These are phyloP conservation scores for Hysterium pulicare DNA, from an alignment of 2,329 filamentous ascomycete species.

Conservation along the genomic window DNA sequence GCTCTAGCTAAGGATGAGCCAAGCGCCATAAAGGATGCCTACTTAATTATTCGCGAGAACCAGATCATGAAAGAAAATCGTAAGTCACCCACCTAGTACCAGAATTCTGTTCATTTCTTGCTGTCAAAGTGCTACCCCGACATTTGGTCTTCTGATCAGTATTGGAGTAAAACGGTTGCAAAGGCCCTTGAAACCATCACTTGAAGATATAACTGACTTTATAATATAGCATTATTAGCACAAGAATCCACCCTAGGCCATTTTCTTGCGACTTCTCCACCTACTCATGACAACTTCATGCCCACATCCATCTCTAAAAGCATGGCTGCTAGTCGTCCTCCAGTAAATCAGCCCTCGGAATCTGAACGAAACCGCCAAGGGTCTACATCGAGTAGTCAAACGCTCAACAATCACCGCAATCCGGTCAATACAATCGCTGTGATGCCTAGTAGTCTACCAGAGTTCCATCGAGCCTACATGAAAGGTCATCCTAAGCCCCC, in stretches of 20 bases:
- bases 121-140: slow-evolving; percentile 1
- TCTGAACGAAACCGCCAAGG: slow-evolving; percentile 44
- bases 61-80: slow-evolving; percentile 94
- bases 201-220: slow-evolving; percentile 14
- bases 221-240: slow-evolving; percentile 51
- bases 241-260: slow-evolving; percentile 49
- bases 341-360: slow-evolving; percentile 25
- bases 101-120: slow-evolving; percentile 2
- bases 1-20: slow-evolving; percentile 88
- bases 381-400: slow-evolving; percentile 42
- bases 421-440: slow-evolving; percentile 79
- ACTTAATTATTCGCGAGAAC: slow-evolving; percentile 96
- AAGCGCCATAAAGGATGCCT: slow-evolving; percentile 97
- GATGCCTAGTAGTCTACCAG: slow-evolving; percentile 83
- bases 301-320: slow-evolving; percentile 30
- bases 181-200: neutral
- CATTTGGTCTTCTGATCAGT: slow-evolving; percentile 10
- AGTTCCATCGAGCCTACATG: slow-evolving; percentile 89
- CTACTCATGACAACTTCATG: slow-evolving; percentile 44
- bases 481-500: slow-evolving; percentile 54
- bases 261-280: slow-evolving; percentile 57
- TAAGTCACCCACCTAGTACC: slow-evolving; percentile 56
- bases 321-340: slow-evolving; percentile 33
- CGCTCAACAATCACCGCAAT: slow-evolving; percentile 37
- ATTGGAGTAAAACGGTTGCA: slow-evolving; percentile 10